These are phyloP conservation scores for Nemania sp. DNA, from an alignment of 2,329 filamentous ascomycete species.

Conservation along the genomic window DNA sequence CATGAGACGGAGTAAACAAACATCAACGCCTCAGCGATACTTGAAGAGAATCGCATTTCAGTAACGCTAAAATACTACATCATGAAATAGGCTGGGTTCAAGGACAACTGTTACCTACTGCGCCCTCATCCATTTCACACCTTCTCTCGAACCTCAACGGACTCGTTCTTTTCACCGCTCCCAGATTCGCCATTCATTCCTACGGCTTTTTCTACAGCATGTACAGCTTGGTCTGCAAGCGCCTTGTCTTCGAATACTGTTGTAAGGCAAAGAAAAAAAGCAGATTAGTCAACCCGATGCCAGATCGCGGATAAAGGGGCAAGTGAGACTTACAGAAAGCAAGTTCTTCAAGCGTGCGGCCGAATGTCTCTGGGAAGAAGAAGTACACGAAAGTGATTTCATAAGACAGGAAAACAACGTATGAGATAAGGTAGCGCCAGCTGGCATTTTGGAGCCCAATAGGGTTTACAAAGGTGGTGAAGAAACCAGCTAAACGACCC, in stretches of 20 bases:
- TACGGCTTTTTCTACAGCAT: slow-evolving; percentile 56
- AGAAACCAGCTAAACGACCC: slow-evolving; percentile 57
- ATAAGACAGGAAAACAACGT: slow-evolving; percentile 58
- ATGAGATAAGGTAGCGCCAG: slow-evolving; percentile 60
- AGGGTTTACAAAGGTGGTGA: slow-evolving; percentile 60
- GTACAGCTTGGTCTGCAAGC: slow-evolving; percentile 54
- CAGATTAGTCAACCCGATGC: slow-evolving; percentile 31
- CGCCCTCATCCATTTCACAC: neutral
- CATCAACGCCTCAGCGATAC: neutral
- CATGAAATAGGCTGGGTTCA: neutral
- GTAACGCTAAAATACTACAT: neutral
- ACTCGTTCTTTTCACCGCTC: slow-evolving; percentile 8
- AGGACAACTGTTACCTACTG: neutral
- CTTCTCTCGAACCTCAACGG: slow-evolving; percentile 19
- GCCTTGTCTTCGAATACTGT: slow-evolving; percentile 57
- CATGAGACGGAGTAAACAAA: too few species aligned
- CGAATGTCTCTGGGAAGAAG: slow-evolving; percentile 86
- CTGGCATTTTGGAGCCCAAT: slow-evolving; percentile 55
- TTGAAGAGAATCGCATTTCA: neutral
- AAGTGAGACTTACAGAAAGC: slow-evolving; percentile 56
- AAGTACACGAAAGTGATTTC: slow-evolving; percentile 74
- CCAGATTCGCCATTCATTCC: slow-evolving; percentile 42
- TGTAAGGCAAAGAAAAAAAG: neutral
- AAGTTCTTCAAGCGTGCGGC: slow-evolving; percentile 79
- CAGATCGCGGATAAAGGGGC: neutral